Evolutionary conservation across 768 basidiomycete genomes (phyloP).

Genomic region (button mushroom (Agaricus bisporus)): DNA sequence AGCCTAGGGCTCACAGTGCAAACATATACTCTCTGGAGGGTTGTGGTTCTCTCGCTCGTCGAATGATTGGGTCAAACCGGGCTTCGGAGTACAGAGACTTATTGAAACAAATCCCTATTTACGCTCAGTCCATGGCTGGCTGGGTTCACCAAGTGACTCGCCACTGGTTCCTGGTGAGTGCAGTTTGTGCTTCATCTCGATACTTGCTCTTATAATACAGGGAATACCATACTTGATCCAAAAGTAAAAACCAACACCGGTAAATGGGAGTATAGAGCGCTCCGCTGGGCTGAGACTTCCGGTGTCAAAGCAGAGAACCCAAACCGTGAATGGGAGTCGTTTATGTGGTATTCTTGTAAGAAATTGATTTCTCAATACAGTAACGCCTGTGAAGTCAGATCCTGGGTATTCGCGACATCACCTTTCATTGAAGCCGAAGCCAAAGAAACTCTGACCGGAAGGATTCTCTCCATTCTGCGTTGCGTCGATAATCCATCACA

Average conservation of each 20-base stretch:
- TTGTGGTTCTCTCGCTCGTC: neutral
- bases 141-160: too few species aligned
- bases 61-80: conserved; percentile 16
- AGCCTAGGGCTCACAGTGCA: too few species aligned
- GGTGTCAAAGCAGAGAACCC: conserved; percentile 11
- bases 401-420: conserved; percentile 18
- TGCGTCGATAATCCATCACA: neutral
- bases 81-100: conserved; percentile 12
- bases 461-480: conserved; percentile 15
- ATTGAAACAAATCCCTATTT: neutral
- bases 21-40: conserved; percentile 24
- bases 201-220: too few species aligned
- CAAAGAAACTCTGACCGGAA: conserved; percentile 9
- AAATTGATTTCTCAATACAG: conserved; percentile 13
- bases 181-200: too few species aligned
- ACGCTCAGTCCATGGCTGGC: too few species aligned
- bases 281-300: conserved; percentile 8
- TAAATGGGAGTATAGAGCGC: neutral
- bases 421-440: too few species aligned
- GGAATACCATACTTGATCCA: too few species aligned
- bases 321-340: neutral
- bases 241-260: too few species aligned
- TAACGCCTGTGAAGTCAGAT: conserved; percentile 16
- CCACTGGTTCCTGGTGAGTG: too few species aligned
- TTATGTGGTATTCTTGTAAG: conserved; percentile 13